Conservation (phyloP, 83 land plant species). For the Picea abies region DNA sequence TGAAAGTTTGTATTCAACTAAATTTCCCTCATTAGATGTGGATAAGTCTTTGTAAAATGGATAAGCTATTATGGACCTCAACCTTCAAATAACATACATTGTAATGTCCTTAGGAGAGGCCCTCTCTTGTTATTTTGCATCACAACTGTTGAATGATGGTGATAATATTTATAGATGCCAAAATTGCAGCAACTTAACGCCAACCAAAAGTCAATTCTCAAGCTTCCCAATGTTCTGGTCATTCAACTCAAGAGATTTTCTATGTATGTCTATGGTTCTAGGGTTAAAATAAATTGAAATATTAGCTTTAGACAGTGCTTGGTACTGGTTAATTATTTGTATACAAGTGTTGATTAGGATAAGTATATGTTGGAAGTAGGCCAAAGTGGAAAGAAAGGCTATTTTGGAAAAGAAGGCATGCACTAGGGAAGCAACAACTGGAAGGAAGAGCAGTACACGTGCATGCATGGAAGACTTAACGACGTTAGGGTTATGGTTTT, state of each 20-base stretch:
- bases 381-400: too few species aligned
- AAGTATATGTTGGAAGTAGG: too few species aligned
- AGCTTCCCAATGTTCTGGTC: conserved; percentile 96
- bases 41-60: too few species aligned
- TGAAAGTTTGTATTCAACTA: too few species aligned
- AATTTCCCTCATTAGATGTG: too few species aligned
- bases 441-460: too few species aligned
- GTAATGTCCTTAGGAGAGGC: conserved; percentile 52
- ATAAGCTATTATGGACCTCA: conserved; percentile 93
- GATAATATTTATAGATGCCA: conserved; percentile 87
- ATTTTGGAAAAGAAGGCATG: too few species aligned
- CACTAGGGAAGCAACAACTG: too few species aligned
- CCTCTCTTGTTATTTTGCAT: conserved; percentile 71
- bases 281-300: conserved; percentile 83
- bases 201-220: conserved; percentile 81
- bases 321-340: conserved; percentile 71
- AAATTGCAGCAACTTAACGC: conserved; percentile 84
- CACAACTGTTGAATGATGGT: conserved; percentile 86
- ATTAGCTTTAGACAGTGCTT: conserved; percentile 81
- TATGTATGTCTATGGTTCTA: conserved; percentile 36
- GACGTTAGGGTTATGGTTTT: too few species aligned
- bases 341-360: conserved; percentile 11
- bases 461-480: too few species aligned
- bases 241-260: conserved; percentile 98
- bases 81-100: conserved; percentile 49